Conservation (phyloP, 495 filamentous ascomycete genomes). For the Hypoxylon trugodes region DNA sequence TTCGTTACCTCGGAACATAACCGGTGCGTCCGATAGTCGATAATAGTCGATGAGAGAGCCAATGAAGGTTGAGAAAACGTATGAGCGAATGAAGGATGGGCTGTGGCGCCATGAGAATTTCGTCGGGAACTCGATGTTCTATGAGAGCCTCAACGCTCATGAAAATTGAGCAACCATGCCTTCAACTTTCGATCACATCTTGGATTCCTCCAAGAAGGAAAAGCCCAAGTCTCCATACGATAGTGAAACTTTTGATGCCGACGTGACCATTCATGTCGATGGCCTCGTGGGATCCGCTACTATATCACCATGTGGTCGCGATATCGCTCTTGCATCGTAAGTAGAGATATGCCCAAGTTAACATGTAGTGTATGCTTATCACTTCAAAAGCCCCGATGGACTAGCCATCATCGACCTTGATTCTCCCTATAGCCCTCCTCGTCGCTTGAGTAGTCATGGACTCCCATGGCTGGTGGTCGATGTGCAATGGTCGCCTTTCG, state of each 20-base stretch:
- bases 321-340: conserved; percentile 90
- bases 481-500: conserved; percentile 97
- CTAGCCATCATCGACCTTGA: conserved; percentile 95
- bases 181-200: conserved; percentile 48
- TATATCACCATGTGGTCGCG: conserved; percentile 91
- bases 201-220: conserved; percentile 55
- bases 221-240: conserved; percentile 75
- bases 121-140: conserved; percentile 20
- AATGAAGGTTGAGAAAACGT: not conserved
- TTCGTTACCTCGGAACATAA: not conserved
- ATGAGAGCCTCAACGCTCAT: conserved; percentile 5
- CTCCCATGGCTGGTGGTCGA: conserved; percentile 97
- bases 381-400: conserved; percentile 67
- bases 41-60: not conserved
- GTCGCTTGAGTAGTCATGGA: conserved; percentile 80
- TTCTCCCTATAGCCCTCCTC: conserved; percentile 86
- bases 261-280: conserved; percentile 84
- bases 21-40: not conserved
- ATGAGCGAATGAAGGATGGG: conserved; percentile 13
- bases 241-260: conserved; percentile 85
- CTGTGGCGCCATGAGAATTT: conserved; percentile 17
- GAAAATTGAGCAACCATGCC: conserved; percentile 45
- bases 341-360: conserved; percentile 34
- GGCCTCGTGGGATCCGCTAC: conserved; percentile 68
- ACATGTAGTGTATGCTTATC: conserved; percentile 9